Evolutionary conservation across 2,329 filamentous ascomycete genomes (phyloP).

Genomic region (Periconia sp.): DNA sequence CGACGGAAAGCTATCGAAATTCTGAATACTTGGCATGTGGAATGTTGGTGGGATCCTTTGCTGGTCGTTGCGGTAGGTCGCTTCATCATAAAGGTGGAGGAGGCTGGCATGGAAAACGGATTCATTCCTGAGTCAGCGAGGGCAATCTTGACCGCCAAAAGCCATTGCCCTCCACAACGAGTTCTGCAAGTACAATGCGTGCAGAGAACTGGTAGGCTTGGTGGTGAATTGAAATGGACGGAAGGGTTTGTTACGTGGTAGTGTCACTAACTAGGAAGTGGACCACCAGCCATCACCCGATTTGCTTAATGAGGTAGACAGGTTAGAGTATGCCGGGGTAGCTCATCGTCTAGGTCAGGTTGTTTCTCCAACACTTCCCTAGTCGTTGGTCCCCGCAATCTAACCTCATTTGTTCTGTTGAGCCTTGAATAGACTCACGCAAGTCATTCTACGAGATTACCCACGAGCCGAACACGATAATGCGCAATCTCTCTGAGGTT

Average conservation of each 20-base stretch:
- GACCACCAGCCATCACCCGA: no score
- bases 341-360: no score
- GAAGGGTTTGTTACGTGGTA: slow-evolving; percentile 14
- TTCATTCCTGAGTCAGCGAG: slow-evolving; percentile 12
- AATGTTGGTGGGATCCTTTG: slow-evolving; percentile 20
- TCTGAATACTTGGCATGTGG: slow-evolving; percentile 17
- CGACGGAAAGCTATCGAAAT: slow-evolving; percentile 13
- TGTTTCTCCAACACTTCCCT: no score
- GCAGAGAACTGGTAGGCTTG: slow-evolving; percentile 9
- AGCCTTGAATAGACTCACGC: no score
- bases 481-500: no score
- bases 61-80: slow-evolving; percentile 11
- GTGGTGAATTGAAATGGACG: slow-evolving; percentile 11
- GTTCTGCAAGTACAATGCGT: slow-evolving; percentile 15
- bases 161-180: slow-evolving; percentile 11
- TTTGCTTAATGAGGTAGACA: no score
- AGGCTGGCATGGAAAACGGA: slow-evolving; percentile 13
- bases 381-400: no score
- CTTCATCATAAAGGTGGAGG: slow-evolving; percentile 18
- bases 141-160: slow-evolving; percentile 16
- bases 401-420: no score
- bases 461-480: no score
- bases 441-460: no score
- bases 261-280: background rate
- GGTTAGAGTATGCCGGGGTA: no score